Percentiles rank a stretch among this genome's conserved stretches.
Conservation (phyloP, 2,329 filamentous ascomycete genomes). For the Byssothecium circinans region DNA sequence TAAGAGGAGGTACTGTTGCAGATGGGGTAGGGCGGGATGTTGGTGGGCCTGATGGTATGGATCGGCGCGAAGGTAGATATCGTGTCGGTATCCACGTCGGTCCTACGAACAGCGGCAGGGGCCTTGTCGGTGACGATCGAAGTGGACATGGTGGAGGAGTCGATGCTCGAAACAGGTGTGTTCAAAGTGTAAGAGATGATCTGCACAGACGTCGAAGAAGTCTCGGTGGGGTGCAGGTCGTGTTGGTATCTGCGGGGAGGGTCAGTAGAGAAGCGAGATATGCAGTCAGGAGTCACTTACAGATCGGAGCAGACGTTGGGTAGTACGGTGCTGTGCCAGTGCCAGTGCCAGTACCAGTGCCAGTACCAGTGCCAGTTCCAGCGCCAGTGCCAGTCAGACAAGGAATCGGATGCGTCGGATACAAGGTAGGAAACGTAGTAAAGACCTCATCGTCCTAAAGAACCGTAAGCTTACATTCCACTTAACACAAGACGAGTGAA, state of each 20-base stretch:
- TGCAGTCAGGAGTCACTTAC: not conserved
- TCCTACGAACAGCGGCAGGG: not conserved
- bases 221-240: not conserved
- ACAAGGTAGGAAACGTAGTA: not conserved
- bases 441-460: not conserved
- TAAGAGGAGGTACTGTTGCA: not conserved
- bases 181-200: no score
- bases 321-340: not conserved
- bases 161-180: no score
- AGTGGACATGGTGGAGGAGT: not conserved
- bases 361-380: no score
- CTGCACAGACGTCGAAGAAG: not conserved
- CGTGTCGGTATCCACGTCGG: not conserved
- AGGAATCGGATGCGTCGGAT: no score
- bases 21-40: not conserved
- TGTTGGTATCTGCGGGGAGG: not conserved
- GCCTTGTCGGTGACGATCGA: not conserved
- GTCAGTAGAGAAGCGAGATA: not conserved
- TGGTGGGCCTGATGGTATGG: not conserved
- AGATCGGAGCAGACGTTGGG: not conserved
- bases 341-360: no score
- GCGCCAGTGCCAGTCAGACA: no score
- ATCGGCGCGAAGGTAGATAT: not conserved
- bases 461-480: not conserved
- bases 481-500: not conserved